phyloP scores from a whole-genome alignment of 2,329 filamentous ascomycete genomes.

The Atkinsonella hypoxylon region DNA sequence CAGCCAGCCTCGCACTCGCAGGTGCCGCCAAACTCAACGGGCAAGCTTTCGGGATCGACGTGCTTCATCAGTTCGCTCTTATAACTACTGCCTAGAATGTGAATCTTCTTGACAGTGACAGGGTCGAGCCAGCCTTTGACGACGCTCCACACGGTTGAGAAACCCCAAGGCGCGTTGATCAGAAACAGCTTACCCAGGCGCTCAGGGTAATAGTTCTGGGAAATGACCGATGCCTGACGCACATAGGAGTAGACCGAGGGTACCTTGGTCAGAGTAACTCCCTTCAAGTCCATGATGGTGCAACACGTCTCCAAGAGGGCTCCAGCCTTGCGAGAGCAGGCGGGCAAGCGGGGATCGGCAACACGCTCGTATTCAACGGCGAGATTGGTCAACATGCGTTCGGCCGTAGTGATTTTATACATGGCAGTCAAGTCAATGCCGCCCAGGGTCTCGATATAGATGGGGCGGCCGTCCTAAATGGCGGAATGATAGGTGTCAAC shows the following conservation, averaged over 20 bases:
- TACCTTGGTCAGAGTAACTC: constrained; percentile 72
- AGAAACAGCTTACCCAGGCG: constrained; percentile 90
- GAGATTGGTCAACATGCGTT: constrained; percentile 93
- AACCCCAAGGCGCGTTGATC: constrained; percentile 97
- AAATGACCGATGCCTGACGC: constrained; percentile 72
- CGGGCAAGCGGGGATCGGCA: constrained; percentile 81
- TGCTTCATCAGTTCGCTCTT: constrained; percentile 74
- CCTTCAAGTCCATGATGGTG: constrained; percentile 96
- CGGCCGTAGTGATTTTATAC: constrained; percentile 82
- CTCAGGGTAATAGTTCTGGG: constrained; percentile 98
- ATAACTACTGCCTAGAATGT: constrained; percentile 73
- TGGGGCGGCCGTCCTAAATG: constrained; percentile 75
- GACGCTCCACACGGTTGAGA: constrained; percentile 71
- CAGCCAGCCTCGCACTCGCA: constrained; percentile 80
- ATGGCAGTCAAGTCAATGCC: constrained; percentile 83
- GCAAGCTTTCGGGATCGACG: constrained; percentile 81
- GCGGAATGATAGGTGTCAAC: not conserved
- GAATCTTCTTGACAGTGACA: constrained; percentile 92
- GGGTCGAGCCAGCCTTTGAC: constrained; percentile 94
- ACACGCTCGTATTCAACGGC: constrained; percentile 97
- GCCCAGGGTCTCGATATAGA: constrained; percentile 95
- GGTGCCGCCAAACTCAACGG: constrained; percentile 69
- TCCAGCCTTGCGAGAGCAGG: constrained; percentile 85
- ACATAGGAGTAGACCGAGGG: constrained; percentile 83
- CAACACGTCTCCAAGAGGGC: constrained; percentile 93